Conservation (phyloP, 2,329 filamentous ascomycete species). For the Monosporascus sp. region DNA sequence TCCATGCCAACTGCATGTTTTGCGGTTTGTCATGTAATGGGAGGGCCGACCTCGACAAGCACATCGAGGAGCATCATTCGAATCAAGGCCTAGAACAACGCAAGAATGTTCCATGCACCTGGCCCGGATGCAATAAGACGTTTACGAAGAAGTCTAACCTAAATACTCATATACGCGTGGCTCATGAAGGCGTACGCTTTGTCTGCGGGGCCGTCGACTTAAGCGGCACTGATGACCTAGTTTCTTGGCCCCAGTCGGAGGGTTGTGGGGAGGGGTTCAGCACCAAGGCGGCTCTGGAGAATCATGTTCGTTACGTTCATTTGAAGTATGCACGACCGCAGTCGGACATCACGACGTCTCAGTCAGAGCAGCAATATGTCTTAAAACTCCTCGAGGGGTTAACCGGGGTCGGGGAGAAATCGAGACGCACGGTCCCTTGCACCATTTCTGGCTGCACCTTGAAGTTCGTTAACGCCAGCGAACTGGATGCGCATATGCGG, state of each 20-base stretch:
- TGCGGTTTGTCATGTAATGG: slow-evolving; percentile 66
- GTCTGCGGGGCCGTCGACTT: slow-evolving; percentile 71
- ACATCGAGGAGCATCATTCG: slow-evolving; percentile 74
- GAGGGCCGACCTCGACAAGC: slow-evolving; percentile 63
- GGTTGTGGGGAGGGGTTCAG: slow-evolving; percentile 73
- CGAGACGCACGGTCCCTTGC: slow-evolving; percentile 40
- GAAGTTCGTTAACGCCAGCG: slow-evolving; percentile 45
- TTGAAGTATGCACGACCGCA: slow-evolving; percentile 51
- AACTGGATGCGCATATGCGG: slow-evolving; percentile 42
- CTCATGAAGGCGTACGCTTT: slow-evolving; percentile 72
- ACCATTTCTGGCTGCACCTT: slow-evolving; percentile 35
- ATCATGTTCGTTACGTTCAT: slow-evolving; percentile 80
- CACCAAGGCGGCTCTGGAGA: slow-evolving; percentile 73
- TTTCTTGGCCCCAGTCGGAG: slow-evolving; percentile 57
- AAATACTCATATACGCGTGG: slow-evolving; percentile 69
- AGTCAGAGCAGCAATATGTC: slow-evolving; percentile 14
- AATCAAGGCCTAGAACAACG: slow-evolving; percentile 56
- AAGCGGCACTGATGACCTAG: slow-evolving; percentile 49
- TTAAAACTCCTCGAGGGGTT: slow-evolving; percentile 37
- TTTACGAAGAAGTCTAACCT: slow-evolving; percentile 85
- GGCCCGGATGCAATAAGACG: slow-evolving; percentile 63
- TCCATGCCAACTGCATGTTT: slow-evolving; percentile 70
- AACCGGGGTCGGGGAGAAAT: slow-evolving; percentile 34
- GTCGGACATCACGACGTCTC: slow-evolving; percentile 12
- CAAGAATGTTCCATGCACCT: slow-evolving; percentile 61